phyloP scores from a whole-genome alignment of 257 asterid species.

The Verbena officinalis region DNA sequence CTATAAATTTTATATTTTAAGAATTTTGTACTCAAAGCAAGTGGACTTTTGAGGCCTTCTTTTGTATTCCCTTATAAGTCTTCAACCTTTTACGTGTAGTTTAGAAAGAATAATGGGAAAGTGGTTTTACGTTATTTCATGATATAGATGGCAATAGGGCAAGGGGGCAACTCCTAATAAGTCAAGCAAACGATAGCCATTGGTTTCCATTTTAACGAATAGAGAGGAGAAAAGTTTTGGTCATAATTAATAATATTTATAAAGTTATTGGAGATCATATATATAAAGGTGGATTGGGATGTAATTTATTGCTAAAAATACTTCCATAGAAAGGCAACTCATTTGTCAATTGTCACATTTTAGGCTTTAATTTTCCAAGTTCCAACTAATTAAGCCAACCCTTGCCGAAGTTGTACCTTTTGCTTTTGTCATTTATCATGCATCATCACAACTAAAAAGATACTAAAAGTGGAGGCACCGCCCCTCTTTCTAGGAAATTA shows the following conservation, averaged over 20 bases:
- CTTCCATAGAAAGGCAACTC: conserved; percentile 5
- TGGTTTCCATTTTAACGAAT: conserved; percentile 38
- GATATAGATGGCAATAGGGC: conserved; percentile 31
- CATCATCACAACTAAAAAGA: background rate
- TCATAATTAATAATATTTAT: conserved; percentile 39
- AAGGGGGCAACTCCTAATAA: conserved; percentile 34
- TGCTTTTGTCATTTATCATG: background rate
- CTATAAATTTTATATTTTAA: conserved; percentile 44
- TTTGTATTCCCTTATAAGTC: conserved; percentile 11
- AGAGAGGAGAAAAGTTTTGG: conserved; percentile 25
- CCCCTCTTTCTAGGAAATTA: conserved; percentile 18
- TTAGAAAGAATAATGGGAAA: conserved; percentile 33
- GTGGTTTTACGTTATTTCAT: conserved; percentile 40
- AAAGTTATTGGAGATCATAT: conserved; percentile 20
- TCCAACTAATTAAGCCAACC: background rate
- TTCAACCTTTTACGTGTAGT: conserved; percentile 5
- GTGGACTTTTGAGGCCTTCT: conserved; percentile 38
- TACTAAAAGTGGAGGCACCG: conserved; percentile 28
- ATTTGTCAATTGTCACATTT: background rate
- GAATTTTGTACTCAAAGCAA: conserved; percentile 60
- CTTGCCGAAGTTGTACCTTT: background rate
- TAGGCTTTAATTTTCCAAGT: too few species aligned
- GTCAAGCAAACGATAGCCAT: conserved; percentile 44
- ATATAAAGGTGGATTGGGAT: conserved; percentile 8
- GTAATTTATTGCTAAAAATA: background rate